phyloP scores from a whole-genome alignment of 768 basidiomycete genomes.

The Dacryopinax primogenitus region DNA sequence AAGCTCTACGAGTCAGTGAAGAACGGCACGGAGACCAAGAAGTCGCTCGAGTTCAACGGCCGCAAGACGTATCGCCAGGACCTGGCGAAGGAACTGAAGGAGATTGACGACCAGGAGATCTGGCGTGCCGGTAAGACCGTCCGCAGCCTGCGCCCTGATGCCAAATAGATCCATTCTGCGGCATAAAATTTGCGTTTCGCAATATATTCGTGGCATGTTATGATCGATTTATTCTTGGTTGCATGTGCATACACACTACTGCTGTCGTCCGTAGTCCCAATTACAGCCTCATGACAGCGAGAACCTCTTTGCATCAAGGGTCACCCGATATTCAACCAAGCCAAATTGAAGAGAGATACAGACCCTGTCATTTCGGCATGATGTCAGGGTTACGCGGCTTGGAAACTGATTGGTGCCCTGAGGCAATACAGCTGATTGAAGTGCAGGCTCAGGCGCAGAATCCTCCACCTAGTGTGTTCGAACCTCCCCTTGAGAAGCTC shows the following conservation, averaged over 20 bases:
- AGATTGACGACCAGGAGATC: slow-evolving; percentile 97
- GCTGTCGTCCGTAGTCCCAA: slow-evolving; percentile 2
- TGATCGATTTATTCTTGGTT: not conserved
- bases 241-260: slow-evolving; percentile 5
- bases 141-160: slow-evolving; percentile 74
- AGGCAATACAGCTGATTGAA: not conserved
- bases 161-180: slow-evolving; percentile 33
- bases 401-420: not conserved
- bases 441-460: not conserved
- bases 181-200: not conserved
- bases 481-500: too few species aligned
- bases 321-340: not conserved
- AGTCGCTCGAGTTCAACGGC: slow-evolving; percentile 90
- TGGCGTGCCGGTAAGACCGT: slow-evolving; percentile 88
- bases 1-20: slow-evolving; percentile 86
- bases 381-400: not conserved
- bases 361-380: not conserved
- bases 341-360: not conserved
- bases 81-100: slow-evolving; percentile 79
- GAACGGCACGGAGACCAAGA: slow-evolving; percentile 94
- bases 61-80: slow-evolving; percentile 85
- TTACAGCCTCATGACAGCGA: not conserved
- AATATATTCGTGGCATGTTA: not conserved
- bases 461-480: not conserved
- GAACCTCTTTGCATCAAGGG: slow-evolving; percentile 1